These are phyloP conservation scores for Anastatica hierochuntica DNA, from an alignment of 345 rosid genomes.

Conservation along the genomic window DNA sequence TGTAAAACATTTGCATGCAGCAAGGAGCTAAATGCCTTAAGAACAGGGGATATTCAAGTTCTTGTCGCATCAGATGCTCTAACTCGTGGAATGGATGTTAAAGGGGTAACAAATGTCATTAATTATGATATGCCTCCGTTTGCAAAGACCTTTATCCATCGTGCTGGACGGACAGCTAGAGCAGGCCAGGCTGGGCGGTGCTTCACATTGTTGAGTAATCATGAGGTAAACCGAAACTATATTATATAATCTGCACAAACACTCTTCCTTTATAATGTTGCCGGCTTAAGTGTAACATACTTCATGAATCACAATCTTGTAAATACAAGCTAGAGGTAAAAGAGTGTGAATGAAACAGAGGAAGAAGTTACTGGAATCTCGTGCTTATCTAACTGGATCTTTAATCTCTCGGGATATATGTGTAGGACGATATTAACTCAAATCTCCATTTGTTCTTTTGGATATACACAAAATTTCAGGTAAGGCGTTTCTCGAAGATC, in stretches of 20 bases:
- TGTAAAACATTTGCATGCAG: constrained; percentile 33
- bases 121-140: constrained; percentile 81
- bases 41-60: constrained; percentile 73
- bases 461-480: constrained; percentile 35
- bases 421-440: background rate
- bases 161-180: constrained; percentile 96
- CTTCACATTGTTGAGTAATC: constrained; percentile 63
- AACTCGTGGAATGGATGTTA: constrained; percentile 96
- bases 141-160: constrained; percentile 79
- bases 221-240: constrained; percentile 40
- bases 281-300: background rate
- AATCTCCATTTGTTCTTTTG: background rate
- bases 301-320: no score
- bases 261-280: background rate
- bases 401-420: background rate
- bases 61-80: constrained; percentile 93
- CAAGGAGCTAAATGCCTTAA: constrained; percentile 71
- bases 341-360: background rate
- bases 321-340: background rate
- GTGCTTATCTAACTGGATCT: background rate
- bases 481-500: constrained; percentile 61
- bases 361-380: background rate
- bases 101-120: constrained; percentile 77
- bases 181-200: constrained; percentile 83
- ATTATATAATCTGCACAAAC: background rate